Conservation (phyloP, 1,139 yeast species). For the Trichomonascaceae sp. region DNA sequence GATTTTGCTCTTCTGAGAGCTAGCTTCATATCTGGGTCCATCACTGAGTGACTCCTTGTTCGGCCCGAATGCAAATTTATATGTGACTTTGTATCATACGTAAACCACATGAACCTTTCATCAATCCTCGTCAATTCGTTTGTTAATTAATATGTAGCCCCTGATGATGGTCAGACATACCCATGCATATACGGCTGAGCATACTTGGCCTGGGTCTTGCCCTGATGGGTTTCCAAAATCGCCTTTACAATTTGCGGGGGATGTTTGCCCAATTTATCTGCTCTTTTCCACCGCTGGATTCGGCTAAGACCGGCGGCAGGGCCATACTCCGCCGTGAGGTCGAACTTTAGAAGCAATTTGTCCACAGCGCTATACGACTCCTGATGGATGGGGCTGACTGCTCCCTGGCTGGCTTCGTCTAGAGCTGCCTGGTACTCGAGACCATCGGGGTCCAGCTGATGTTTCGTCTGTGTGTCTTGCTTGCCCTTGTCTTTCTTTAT, state of each 20-base stretch:
- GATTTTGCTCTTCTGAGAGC: too few relatives aligned
- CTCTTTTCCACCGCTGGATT: slow-evolving; percentile 67
- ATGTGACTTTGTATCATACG: background rate
- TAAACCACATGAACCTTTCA: slow-evolving; percentile 6
- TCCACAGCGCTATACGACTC: slow-evolving; percentile 19
- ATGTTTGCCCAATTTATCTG: slow-evolving; percentile 58
- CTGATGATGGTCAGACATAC: slow-evolving; percentile 11
- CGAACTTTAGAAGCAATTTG: slow-evolving; percentile 24
- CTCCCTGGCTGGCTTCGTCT: too few relatives aligned
- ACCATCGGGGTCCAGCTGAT: too few relatives aligned
- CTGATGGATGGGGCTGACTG: slow-evolving; percentile 24
- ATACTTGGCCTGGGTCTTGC: slow-evolving; percentile 10
- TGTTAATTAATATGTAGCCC: too few relatives aligned
- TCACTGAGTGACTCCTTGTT: too few relatives aligned
- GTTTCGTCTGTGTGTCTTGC: too few relatives aligned
- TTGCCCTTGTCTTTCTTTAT: too few relatives aligned
- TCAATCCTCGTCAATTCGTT: slow-evolving; percentile 4
- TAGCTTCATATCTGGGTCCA: too few relatives aligned
- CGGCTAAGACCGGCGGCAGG: slow-evolving; percentile 28
- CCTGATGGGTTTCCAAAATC: slow-evolving; percentile 16
- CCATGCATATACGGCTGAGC: slow-evolving; percentile 13
- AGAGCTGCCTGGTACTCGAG: too few relatives aligned
- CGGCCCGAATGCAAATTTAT: too few relatives aligned
- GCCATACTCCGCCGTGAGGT: slow-evolving; percentile 24
- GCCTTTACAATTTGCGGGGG: slow-evolving; percentile 26